phyloP scores from a whole-genome alignment of 1,139 yeast species.

The Pichia kudriavzevii region DNA sequence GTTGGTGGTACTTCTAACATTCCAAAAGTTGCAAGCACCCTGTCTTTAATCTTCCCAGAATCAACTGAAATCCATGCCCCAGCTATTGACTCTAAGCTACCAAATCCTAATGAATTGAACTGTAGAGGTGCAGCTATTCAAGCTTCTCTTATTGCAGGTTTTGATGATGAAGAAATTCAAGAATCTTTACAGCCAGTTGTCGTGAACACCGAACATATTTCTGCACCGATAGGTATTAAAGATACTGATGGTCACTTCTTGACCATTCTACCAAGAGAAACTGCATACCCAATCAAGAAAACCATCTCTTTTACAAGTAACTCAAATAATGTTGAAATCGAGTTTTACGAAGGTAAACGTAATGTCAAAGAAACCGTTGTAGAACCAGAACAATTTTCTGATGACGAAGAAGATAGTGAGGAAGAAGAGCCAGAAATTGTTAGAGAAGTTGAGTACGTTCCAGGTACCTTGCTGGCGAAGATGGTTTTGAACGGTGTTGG shows the following conservation, averaged over 20 bases:
- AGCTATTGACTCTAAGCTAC: constrained; percentile 63
- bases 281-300: constrained; percentile 89
- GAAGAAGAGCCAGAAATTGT: constrained; percentile 47
- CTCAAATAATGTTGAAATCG: constrained; percentile 57
- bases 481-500: constrained; percentile 67
- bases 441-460: constrained; percentile 56
- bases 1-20: constrained; percentile 93
- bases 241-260: constrained; percentile 66
- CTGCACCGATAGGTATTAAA: constrained; percentile 79
- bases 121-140: constrained; percentile 97
- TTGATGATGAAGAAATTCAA: constrained; percentile 78
- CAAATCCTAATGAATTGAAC: constrained; percentile 82
- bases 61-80: constrained; percentile 74
- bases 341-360: constrained; percentile 79
- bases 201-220: constrained; percentile 80
- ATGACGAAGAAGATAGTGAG: constrained; percentile 37
- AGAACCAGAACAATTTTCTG: constrained; percentile 47
- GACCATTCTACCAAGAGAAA: constrained; percentile 71
- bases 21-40: constrained; percentile 79
- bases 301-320: constrained; percentile 59
- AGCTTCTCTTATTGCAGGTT: constrained; percentile 78
- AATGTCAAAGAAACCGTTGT: constrained; percentile 70
- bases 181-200: constrained; percentile 84
- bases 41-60: constrained; percentile 74
- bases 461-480: constrained; percentile 73